phyloP scores from a whole-genome alignment of 2,329 filamentous ascomycete species.

The Arthrobotrys entomopaga region DNA sequence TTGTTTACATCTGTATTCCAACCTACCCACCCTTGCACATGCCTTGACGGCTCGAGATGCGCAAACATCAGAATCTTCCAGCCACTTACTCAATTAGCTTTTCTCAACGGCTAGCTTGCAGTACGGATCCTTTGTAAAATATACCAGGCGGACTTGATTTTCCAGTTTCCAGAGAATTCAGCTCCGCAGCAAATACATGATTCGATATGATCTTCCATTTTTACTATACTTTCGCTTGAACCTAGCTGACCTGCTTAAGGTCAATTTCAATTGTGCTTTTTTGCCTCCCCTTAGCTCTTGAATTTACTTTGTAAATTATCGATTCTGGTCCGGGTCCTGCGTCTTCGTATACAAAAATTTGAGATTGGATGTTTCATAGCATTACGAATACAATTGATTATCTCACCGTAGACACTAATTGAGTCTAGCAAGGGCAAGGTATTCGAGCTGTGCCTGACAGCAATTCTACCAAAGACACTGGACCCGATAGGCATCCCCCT shows the following conservation, averaged over 20 bases:
- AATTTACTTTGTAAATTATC: not conserved
- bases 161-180: not conserved
- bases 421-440: not conserved
- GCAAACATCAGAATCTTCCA: not conserved
- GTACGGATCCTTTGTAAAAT: not conserved
- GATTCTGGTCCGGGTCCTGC: conserved; percentile 13
- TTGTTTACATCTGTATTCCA: conserved; percentile 5
- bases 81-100: not conserved
- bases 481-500: conserved; percentile 26
- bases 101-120: not conserved
- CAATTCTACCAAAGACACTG: conserved; percentile 18
- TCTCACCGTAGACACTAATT: not conserved
- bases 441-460: not conserved
- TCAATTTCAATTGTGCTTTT: conserved; percentile 11
- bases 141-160: not conserved
- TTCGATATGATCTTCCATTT: not conserved
- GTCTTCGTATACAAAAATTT: conserved; percentile 1
- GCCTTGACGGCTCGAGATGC: conserved; percentile 34
- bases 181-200: not conserved
- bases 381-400: not conserved
- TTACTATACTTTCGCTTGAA: not conserved
- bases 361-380: conserved; percentile 11
- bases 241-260: not conserved
- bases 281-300: conserved; percentile 15
- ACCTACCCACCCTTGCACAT: conserved; percentile 16